phyloP scores from a whole-genome alignment of 1,284 basidiomycete genomes.

The Ustilago trichophora region DNA sequence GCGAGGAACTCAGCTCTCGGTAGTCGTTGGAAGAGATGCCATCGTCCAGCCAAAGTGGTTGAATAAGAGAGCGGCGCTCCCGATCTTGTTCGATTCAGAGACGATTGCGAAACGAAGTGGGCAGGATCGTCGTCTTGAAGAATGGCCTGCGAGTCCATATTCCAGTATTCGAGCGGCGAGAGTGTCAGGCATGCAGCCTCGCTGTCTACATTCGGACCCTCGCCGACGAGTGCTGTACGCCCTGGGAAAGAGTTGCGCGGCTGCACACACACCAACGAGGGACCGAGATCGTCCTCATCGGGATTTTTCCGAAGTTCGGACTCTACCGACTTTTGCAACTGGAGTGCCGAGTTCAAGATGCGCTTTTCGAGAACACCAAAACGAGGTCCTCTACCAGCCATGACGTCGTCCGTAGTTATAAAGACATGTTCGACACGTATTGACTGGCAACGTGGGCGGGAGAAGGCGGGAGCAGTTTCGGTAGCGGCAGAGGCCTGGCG shows the following conservation, averaged over 20 bases:
- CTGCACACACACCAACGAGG: constrained; percentile 16
- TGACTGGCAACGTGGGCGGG: constrained; percentile 37
- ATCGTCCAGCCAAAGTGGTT: constrained; percentile 59
- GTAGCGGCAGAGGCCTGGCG: not conserved
- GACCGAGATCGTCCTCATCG: not conserved
- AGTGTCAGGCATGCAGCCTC: constrained; percentile 49
- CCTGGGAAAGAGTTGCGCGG: constrained; percentile 38
- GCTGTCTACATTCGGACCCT: not conserved
- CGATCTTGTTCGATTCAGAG: constrained; percentile 30
- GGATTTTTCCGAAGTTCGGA: constrained; percentile 7
- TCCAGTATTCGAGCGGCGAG: constrained; percentile 62
- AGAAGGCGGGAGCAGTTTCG: constrained; percentile 1
- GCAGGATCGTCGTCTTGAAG: constrained; percentile 45
- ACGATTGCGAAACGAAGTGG: constrained; percentile 38
- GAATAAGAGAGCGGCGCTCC: constrained; percentile 55
- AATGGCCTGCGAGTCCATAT: constrained; percentile 23
- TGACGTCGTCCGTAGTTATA: constrained; percentile 61
- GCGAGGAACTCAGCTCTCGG: constrained; percentile 63
- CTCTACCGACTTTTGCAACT: constrained; percentile 54
- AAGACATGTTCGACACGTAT: constrained; percentile 62
- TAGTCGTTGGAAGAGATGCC: constrained; percentile 60
- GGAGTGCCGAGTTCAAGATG: constrained; percentile 54
- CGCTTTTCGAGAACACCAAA: constrained; percentile 57
- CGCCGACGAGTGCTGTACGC: not conserved
- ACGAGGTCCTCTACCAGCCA: constrained; percentile 51